phyloP scores from a whole-genome alignment of 2,329 filamentous ascomycete species.

The Nothopassalora personata region DNA sequence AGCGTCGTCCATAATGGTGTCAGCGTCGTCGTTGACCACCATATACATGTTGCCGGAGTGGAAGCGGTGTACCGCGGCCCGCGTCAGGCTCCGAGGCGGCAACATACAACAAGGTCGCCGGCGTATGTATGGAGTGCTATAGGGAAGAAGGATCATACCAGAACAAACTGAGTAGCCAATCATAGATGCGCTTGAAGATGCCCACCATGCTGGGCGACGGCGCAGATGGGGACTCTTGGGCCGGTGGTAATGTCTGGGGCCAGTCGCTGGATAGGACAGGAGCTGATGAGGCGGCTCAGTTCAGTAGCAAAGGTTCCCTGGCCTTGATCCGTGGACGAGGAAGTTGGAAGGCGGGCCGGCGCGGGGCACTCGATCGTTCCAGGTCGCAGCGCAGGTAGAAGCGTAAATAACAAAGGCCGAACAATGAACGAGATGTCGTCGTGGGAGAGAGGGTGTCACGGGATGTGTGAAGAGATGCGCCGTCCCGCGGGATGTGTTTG shows the following conservation, averaged over 20 bases:
- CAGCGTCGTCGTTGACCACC: neutral
- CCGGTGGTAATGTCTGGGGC: neutral
- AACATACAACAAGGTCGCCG: slow-evolving; percentile 2
- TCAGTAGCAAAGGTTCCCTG: neutral
- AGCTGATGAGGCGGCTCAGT: slow-evolving; percentile 5
- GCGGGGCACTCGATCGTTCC: neutral
- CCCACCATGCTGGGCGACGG: slow-evolving; percentile 64
- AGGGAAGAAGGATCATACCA: slow-evolving; percentile 60
- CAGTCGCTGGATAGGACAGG: slow-evolving; percentile 11
- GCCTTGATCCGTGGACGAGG: slow-evolving; percentile 1
- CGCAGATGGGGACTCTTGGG: neutral
- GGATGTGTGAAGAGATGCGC: neutral
- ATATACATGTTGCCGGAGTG: neutral
- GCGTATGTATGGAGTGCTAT: neutral
- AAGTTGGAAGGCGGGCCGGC: neutral
- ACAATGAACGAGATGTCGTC: neutral
- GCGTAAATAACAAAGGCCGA: neutral
- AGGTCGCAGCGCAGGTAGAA: neutral
- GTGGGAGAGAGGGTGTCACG: neutral
- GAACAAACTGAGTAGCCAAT: slow-evolving; percentile 96
- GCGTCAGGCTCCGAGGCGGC: slow-evolving; percentile 18
- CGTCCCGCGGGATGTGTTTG: neutral
- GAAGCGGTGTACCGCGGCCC: slow-evolving; percentile 10
- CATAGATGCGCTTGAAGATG: slow-evolving; percentile 90
- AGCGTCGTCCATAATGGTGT: slow-evolving; percentile 16